Conservation (phyloP, 179 eudicot genomes). For the Silene coronaria region DNA sequence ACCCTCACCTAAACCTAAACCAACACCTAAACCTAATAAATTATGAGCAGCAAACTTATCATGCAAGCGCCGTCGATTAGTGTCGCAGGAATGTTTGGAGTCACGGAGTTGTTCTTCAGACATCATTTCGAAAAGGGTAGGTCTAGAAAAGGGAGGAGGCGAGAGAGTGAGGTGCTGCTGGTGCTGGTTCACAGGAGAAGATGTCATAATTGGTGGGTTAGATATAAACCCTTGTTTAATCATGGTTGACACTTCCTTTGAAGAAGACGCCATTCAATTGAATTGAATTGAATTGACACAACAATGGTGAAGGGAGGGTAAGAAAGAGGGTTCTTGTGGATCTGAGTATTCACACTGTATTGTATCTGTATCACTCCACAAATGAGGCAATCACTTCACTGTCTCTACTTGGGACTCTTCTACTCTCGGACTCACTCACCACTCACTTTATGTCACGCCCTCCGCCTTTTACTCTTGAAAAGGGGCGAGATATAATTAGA, state of each 20-base stretch:
- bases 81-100: constrained; percentile 32
- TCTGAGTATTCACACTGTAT: neutral
- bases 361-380: too few relatives aligned
- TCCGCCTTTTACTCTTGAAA: too few relatives aligned
- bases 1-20: constrained; percentile 43
- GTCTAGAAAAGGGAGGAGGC: constrained; percentile 28
- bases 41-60: constrained; percentile 49
- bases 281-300: too few relatives aligned
- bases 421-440: too few relatives aligned
- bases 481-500: too few relatives aligned
- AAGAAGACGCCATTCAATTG: constrained; percentile 19
- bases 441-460: too few relatives aligned
- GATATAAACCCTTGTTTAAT: constrained; percentile 81
- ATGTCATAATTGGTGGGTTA: constrained; percentile 54
- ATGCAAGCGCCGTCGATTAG: constrained; percentile 33
- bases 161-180: constrained; percentile 23
- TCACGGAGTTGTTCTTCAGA: constrained; percentile 61
- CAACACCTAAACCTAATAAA: constrained; percentile 5
- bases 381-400: too few relatives aligned
- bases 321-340: neutral
- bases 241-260: constrained; percentile 67
- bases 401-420: too few relatives aligned
- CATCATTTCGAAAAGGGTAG: constrained; percentile 87
- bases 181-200: constrained; percentile 24
- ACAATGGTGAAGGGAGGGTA: too few relatives aligned